Conservation (phyloP, 805 yeast genomes). For the Suhomyces pyralidae region DNA sequence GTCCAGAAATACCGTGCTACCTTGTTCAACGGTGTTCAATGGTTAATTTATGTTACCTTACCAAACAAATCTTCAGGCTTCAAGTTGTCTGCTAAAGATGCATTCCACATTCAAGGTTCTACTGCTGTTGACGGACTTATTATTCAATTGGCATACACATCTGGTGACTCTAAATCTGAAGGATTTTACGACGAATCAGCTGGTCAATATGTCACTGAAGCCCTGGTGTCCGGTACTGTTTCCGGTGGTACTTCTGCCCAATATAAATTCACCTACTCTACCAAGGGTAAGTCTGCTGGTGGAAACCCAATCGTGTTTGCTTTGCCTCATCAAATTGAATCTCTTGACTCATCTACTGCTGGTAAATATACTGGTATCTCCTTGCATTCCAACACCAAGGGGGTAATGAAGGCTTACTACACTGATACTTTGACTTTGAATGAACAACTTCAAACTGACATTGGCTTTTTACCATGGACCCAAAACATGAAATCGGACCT, state of each 20-base stretch:
- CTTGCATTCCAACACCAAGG: conserved; percentile 49
- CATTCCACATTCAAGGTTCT: conserved; percentile 36
- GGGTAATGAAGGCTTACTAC: conserved; percentile 46
- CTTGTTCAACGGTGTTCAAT: conserved; percentile 39
- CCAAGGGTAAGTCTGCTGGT: conserved; percentile 48
- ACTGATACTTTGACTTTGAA: conserved; percentile 35
- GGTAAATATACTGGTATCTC: conserved; percentile 38
- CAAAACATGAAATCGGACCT: conserved; percentile 27
- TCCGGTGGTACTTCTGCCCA: conserved; percentile 44
- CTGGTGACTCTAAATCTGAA: conserved; percentile 32
- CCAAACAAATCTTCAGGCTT: conserved; percentile 38
- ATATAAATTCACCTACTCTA: conserved; percentile 48
- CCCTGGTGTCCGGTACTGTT: conserved; percentile 45
- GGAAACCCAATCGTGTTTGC: conserved; percentile 49
- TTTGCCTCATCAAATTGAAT: conserved; percentile 50
- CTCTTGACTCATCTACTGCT: conserved; percentile 27
- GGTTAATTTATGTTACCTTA: conserved; percentile 52
- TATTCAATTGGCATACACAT: conserved; percentile 52
- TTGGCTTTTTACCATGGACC: conserved; percentile 48
- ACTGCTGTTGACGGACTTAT: conserved; percentile 41
- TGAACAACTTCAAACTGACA: conserved; percentile 38
- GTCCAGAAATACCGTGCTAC: conserved; percentile 30
- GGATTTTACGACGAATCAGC: conserved; percentile 61
- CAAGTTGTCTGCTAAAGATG: conserved; percentile 28
- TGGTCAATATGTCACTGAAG: conserved; percentile 59